A percentile compares a stretch with the other conserved stretches of the same genome.
Evolutionary conservation across 176 grass and related monocot species (phyloP).

Genomic region (Metroxylon sagu): DNA sequence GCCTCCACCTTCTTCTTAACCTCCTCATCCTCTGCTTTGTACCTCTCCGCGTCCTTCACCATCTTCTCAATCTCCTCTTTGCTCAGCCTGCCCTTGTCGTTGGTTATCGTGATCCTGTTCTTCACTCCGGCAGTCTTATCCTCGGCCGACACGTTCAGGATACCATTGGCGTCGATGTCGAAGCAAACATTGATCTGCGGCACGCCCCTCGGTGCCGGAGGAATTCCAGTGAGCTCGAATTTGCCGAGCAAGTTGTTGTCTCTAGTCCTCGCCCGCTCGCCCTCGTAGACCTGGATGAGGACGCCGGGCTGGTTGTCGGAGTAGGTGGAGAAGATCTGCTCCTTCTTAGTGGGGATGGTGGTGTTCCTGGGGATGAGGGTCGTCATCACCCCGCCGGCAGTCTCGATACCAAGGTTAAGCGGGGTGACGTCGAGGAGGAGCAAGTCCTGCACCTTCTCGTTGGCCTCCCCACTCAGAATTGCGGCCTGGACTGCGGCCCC

Average conservation of each 20-base stretch:
- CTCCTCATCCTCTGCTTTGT: constrained; percentile 20
- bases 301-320: constrained; percentile 11
- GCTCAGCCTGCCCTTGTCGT: constrained; percentile 27
- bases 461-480: constrained; percentile 14
- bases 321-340: constrained; percentile 24
- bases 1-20: constrained; percentile 22
- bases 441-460: constrained; percentile 26
- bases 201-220: constrained; percentile 13
- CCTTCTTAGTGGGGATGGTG: constrained; percentile 23
- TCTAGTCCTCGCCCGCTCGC: constrained; percentile 6
- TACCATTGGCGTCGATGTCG: constrained; percentile 26
- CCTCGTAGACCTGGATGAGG: constrained; percentile 24
- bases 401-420: constrained; percentile 14
- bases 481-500: constrained; percentile 15
- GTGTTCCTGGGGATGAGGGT: constrained; percentile 17
- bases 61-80: constrained; percentile 23
- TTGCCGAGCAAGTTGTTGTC: constrained; percentile 25
- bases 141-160: constrained; percentile 23
- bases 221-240: constrained; percentile 22
- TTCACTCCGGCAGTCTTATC: constrained; percentile 26
- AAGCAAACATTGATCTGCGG: constrained; percentile 21
- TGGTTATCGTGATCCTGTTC: constrained; percentile 21
- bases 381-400: constrained; percentile 15
- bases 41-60: constrained; percentile 21
- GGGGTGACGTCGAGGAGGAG: constrained; percentile 21